Conservation (phyloP, 108 stramenopile species). For the Cyclostephanos invisitatus region DNA sequence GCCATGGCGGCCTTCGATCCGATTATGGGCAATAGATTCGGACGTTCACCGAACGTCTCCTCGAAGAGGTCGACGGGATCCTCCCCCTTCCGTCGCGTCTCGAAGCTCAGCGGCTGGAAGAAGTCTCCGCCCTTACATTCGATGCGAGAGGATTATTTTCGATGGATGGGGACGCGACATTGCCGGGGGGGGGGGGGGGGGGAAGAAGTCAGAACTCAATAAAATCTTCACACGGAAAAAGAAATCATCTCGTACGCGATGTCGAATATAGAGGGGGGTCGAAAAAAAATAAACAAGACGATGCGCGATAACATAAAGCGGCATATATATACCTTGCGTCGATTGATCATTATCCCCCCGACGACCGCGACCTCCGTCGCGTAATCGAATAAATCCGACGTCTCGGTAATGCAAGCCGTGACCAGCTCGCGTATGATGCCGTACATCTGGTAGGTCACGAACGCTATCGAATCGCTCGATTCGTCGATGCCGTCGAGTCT, state of each 20-base stretch:
- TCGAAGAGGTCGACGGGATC: conserved; percentile 28
- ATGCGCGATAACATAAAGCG: too few species aligned
- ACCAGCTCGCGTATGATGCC: conserved; percentile 33
- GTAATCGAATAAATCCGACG: conserved; percentile 23
- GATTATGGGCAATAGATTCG: conserved; percentile 17
- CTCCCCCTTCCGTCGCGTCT: conserved; percentile 16
- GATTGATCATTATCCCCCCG: conserved; percentile 47
- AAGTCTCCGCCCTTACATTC: conserved; percentile 47
- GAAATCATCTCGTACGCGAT: neutral
- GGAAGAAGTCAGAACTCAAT: too few species aligned
- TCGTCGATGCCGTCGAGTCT: conserved; percentile 27
- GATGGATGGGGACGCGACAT: too few species aligned
- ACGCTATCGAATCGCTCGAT: conserved; percentile 23
- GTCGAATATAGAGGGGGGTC: neutral
- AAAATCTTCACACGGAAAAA: too few species aligned
- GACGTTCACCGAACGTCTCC: conserved; percentile 23
- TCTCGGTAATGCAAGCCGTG: conserved; percentile 11
- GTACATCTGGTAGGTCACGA: conserved; percentile 50
- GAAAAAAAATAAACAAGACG: neutral
- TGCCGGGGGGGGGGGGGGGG: too few species aligned
- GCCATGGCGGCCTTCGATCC: conserved; percentile 34
- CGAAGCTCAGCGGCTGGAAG: conserved; percentile 44
- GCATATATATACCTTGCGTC: conserved; percentile 5
- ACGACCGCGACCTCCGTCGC: conserved; percentile 28
- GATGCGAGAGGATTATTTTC: too few species aligned